Base-by-base conservation (phyloP, 257 asterid species). In the Solanum pennellii region DNA sequence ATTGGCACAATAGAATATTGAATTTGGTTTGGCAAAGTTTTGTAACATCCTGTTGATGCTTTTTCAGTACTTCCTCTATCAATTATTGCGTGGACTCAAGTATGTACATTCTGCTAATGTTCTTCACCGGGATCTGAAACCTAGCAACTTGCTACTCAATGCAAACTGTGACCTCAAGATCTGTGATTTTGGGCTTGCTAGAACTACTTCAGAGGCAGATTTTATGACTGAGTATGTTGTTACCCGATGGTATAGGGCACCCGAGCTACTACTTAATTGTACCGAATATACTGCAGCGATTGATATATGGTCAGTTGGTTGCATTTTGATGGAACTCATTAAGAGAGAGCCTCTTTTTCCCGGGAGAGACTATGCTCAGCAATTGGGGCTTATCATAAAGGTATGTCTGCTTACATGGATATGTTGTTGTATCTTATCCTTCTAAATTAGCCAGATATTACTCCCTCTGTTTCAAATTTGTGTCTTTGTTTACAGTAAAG, bases 291-390 rank as follows among this genome's bases (percentile, higher is more conserved):
- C 94, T 87, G 90, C 97, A 27, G 92, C 95, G 13, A 92, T 94
- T 86, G 97, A 94, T 89, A 89, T 94, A 90, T 94, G 97, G 97
- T 93, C 97, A 14, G 97, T 94, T 86, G 95, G 97, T 74, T 94
- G 97, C 90, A 94, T 94, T 83, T 68, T 94, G 85, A 92, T 91
- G 94, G 97, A 94, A 92, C 91, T 94, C 21, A 47, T 94, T 86
- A 91, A 89, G 86, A 89, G 97, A 47, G 93, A 91, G 85, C 93
- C 97, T n/a, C 91, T 94, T 77, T 94, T 94, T 7, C 93, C 97
- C 1, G 97, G 97, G 25, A 93, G 93, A 91, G 96, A 93, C 86
- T 93, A 94, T 75, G 93, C 92, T 84, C 97, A 93, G 80, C 97
- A 94, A 87, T 75, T 93, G 88, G 93, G 90, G 84, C 93, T 93